Base-by-base conservation (phyloP, 2,329 filamentous ascomycete species). In the Penicillium sp. region DNA sequence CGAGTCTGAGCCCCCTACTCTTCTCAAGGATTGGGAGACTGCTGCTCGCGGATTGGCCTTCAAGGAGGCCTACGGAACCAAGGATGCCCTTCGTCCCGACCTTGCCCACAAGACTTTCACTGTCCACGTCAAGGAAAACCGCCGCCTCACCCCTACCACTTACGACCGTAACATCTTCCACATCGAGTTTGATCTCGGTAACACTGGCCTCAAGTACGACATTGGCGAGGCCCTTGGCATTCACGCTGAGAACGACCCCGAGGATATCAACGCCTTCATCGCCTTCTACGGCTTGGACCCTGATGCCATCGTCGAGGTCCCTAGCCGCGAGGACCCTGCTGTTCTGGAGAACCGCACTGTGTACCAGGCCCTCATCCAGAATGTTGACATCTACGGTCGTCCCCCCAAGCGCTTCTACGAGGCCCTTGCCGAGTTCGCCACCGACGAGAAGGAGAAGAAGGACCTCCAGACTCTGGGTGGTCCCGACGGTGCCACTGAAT, bases 141-240 rank as follows among this genome's bases (percentile, higher is more conserved):
- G 94, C 58, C 87, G 94, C 60, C 83, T 99, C 51, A 99, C 94
- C 0, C 94, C 94, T 3, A 67, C 76, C 22, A 88, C 87, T 31
- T 99, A 99, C 71, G 92, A 97, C 75, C 91, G 94, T 65, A 97
- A 99, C 82, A 97, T 99, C 75, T 99, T 99, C 88, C 94, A 99
- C 79, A 97, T 99, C 59, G 94, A 99, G 77, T 99, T 99, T 68
- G 94, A 97, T 70, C 85, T 99, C 22, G 93, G 93, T 56, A 77
- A 88, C 67, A 96, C 93, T 32, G 93, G 92, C 38, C 85, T 99
- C 60, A 96, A 85, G 40, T 99, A 99, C 78, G 90, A 96, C 71
- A 97, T 99, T 67, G 94, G 94, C 53, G 94, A 99, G 78, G 94
- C 94, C 44, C 87, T 99, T 16, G 94, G 94, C 61, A 92, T 99